Conservation (phyloP, 768 basidiomycete genomes). For the Tulasnella sp. region DNA sequence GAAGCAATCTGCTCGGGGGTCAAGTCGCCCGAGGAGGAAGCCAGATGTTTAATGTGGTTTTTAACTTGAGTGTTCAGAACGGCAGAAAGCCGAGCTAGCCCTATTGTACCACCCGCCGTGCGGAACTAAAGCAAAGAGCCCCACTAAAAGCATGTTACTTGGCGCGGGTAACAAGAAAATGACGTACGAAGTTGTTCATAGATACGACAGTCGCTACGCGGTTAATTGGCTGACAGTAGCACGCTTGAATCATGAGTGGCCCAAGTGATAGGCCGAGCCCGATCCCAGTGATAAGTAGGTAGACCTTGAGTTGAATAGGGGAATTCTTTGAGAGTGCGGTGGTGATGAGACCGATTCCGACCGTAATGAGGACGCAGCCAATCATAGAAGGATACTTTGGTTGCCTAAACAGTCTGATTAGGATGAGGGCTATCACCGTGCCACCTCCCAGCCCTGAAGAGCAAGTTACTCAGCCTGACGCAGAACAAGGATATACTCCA, state of each 20-base stretch:
- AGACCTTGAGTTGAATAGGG: slow-evolving; percentile 34
- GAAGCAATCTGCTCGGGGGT: neutral
- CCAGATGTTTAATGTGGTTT: slow-evolving; percentile 28
- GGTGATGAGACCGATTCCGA: slow-evolving; percentile 41
- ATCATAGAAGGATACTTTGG: slow-evolving; percentile 41
- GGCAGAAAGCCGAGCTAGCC: slow-evolving; percentile 47
- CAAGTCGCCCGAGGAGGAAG: slow-evolving; percentile 17
- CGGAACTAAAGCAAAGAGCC: slow-evolving; percentile 33
- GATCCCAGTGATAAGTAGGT: slow-evolving; percentile 40
- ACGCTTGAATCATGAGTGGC: slow-evolving; percentile 26
- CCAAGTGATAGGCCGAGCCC: slow-evolving; percentile 39
- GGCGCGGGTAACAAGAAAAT: neutral
- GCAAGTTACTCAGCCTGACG: neutral
- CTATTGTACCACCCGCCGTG: slow-evolving; percentile 44
- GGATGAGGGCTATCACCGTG: slow-evolving; percentile 30
- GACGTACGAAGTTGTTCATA: slow-evolving; percentile 40
- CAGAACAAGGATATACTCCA: neutral
- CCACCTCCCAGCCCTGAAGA: slow-evolving; percentile 33
- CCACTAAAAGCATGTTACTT: neutral
- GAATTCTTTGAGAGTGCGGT: slow-evolving; percentile 37
- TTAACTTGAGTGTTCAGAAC: slow-evolving; percentile 41
- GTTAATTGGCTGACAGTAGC: slow-evolving; percentile 28
- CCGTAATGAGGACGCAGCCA: slow-evolving; percentile 33
- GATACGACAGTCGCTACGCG: slow-evolving; percentile 41
- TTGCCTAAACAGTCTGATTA: slow-evolving; percentile 34